Base-by-base conservation (phyloP, 371 early-diverging fungal species). In the Capillidium rhysosporum region DNA sequence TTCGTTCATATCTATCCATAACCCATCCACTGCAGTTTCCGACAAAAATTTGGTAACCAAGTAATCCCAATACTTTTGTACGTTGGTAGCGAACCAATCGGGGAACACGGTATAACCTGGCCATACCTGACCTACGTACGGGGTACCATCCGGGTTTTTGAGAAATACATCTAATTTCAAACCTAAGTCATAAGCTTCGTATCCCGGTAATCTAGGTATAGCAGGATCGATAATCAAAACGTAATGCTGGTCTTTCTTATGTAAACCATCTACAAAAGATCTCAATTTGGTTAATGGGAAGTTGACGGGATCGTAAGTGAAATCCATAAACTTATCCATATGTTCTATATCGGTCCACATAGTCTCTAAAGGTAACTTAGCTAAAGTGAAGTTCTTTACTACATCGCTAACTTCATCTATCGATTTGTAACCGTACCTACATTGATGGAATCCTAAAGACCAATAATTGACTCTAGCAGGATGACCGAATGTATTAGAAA, bases 1-100 rank as follows among this genome's bases (percentile, higher is more conserved):
- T 55, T 81, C 82, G 60, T 81, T 80, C 79, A 78, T 77, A 59
- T 78, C 80, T 49, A 77, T 77, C 82, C 81, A 80, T 2, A 77
- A 49, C 54, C 82, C 82, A 59, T 76, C 69, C 39, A 75, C 28
- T 2, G 60, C 58, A 24, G 73, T 64, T 24, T 69, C 58, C 3
- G 59, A 57, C 34, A 63, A 57, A 61, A 66, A 79, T 24, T 61
- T 62, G 18, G 24, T 28, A 10, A 76, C 57, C 58, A 71, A 63
- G 38, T 69, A 63, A 46, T 65, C 56, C 69, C 76, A 73, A 46
- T 62, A 84, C 12, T 59, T 51, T 54, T 64, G 59, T 1, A 68
- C 61, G 24, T 69, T 62, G 1, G 76, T 69, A 52, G 75, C 66
- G 58, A 70, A 61, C 66, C 69, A 80, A 61, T 82, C 83, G 23